Evolutionary conservation across 768 basidiomycete species (phyloP), one percentile per base, ranked within the genome.

Genomic region (Tricholoma flavovirens): DNA sequence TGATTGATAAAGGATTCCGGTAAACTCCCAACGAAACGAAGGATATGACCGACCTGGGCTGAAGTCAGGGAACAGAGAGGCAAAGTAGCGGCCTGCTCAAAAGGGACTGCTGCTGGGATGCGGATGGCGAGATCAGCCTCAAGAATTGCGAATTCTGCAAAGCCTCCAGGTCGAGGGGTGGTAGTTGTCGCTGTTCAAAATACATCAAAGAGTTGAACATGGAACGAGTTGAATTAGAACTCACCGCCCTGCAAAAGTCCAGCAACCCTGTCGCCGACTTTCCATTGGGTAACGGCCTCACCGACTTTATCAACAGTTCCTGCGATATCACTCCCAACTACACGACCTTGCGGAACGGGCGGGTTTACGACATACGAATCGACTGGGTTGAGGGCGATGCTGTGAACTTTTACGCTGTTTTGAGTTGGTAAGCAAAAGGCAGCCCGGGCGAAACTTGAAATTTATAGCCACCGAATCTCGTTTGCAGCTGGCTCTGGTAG

Each of bases 1-100:
- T n/a, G 35, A 21, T 45, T 45, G 36, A 5, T 9, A 26, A 26
- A 5, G 24, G 5, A 2, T 26, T 26, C 5, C 3, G 26, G 3
- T 15, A 12, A n/a, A 1, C 43, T 14, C 3, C 22, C 11, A 46
- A 15, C n/a, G 22, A 15, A 14, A 24, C 51, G 4, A 38, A 12
- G 19, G 10, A 26, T 40, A 21, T 7, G 4, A 59, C 54, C 51
- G 29, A 71, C 70, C 59, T 71, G 71, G 45, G 70, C 71, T 26
- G 70, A 71, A 14, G 72, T 73, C 32, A 72, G 35, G 2, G 66
- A 61, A 54, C 68, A 71, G 5, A 73, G 58, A 6, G 72, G 71
- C 1, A 71, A 19, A 1, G 70, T 69, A 2, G 66, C 69, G 1
- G 72, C 72, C 46, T 72, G 68, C 33, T 71, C 69, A 22, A 71